These are phyloP conservation scores for Amanita rubescens DNA, from an alignment of 768 basidiomycete species.

Conservation along the genomic window DNA sequence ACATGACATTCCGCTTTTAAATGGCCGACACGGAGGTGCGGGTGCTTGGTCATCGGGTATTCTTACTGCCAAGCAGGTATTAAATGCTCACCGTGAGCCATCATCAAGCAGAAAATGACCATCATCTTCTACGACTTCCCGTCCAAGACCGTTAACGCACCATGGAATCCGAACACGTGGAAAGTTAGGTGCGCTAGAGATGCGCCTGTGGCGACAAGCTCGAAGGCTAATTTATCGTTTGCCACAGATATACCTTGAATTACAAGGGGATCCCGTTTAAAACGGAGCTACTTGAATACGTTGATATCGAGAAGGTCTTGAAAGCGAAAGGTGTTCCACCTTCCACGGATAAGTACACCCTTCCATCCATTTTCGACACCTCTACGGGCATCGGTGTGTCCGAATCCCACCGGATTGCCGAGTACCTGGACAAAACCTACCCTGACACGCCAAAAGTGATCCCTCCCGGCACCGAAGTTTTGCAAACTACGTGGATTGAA, in stretches of 20 bases:
- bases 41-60: neutral
- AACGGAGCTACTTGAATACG: constrained; percentile 33
- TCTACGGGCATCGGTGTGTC: constrained; percentile 23
- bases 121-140: constrained; percentile 41
- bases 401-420: constrained; percentile 32
- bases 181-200: constrained; percentile 35
- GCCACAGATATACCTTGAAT: constrained; percentile 17
- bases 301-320: constrained; percentile 28
- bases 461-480: constrained; percentile 17
- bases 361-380: constrained; percentile 34
- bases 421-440: constrained; percentile 34
- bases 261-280: constrained; percentile 28
- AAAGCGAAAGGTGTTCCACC: constrained; percentile 27
- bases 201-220: constrained; percentile 26
- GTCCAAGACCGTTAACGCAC: constrained; percentile 17
- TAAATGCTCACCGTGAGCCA: neutral
- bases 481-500: constrained; percentile 12
- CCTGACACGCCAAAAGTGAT: constrained; percentile 27
- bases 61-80: neutral
- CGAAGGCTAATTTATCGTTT: neutral
- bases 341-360: constrained; percentile 25
- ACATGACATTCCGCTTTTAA: no score
- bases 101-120: neutral
- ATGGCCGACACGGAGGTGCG: no score
- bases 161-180: constrained; percentile 42